phyloP scores from a whole-genome alignment of 306 rosid genomes.

The Quercus berberidifolia region DNA sequence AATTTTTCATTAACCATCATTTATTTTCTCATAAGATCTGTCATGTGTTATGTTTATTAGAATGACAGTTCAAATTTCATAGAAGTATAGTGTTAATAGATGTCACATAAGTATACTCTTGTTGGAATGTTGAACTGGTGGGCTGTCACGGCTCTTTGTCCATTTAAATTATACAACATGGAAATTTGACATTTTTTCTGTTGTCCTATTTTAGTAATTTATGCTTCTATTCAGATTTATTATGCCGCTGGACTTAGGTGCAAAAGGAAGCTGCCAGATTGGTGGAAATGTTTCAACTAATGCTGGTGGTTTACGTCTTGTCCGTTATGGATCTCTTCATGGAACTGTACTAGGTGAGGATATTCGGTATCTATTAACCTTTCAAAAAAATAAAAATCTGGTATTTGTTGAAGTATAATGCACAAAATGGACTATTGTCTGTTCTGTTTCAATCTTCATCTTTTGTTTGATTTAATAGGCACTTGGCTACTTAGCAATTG shows the following conservation, averaged over 20 bases:
- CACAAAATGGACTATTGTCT: constrained; percentile 15
- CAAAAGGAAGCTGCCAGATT: constrained; percentile 98
- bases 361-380: neutral
- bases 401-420: constrained; percentile 4
- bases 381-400: neutral
- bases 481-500: neutral
- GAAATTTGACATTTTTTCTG: constrained; percentile 11
- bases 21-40: neutral
- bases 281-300: constrained; percentile 97
- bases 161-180: constrained; percentile 4
- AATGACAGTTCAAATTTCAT: neutral
- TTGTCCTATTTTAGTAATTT: constrained; percentile 32
- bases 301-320: constrained; percentile 96
- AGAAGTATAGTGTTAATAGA: neutral
- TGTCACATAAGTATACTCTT: neutral
- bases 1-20: constrained; percentile 30
- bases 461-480: neutral
- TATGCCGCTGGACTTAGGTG: constrained; percentile 99
- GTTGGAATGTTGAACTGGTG: neutral
- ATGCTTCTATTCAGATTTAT: constrained; percentile 80
- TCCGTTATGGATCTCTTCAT: constrained; percentile 96
- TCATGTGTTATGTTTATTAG: neutral
- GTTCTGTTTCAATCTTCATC: neutral
- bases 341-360: constrained; percentile 84
- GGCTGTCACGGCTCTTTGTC: constrained; percentile 8